Evolutionary conservation across 768 basidiomycete genomes (phyloP).

Genomic region (Boletus sp.): DNA sequence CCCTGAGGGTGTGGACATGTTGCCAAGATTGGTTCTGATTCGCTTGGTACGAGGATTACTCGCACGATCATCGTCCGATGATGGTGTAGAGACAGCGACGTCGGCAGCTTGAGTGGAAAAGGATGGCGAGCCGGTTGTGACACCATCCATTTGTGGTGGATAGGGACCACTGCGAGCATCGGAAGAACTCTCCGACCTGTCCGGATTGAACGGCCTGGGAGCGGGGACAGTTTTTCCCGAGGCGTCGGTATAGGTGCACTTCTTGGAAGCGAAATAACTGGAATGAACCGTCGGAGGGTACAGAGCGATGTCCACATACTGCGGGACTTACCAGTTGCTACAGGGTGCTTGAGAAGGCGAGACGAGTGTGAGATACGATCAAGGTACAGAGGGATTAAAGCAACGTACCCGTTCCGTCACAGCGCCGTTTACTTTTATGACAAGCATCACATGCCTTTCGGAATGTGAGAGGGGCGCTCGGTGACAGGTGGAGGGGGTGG

Average conservation of each 20-base stretch:
- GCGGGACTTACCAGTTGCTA: slow-evolving; percentile 64
- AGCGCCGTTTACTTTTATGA: slow-evolving; percentile 81
- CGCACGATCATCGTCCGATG: slow-evolving; percentile 42
- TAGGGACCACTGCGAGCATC: slow-evolving; percentile 24
- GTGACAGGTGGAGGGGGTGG: neutral
- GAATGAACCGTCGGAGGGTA: slow-evolving; percentile 6
- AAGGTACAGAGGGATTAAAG: slow-evolving; percentile 2
- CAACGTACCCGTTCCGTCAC: slow-evolving; percentile 72
- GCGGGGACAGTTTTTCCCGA: slow-evolving; percentile 80
- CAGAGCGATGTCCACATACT: neutral
- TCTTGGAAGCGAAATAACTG: slow-evolving; percentile 80
- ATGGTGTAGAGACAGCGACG: slow-evolving; percentile 7
- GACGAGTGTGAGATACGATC: slow-evolving; percentile 1
- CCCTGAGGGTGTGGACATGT: slow-evolving; percentile 35
- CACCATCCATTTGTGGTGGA: slow-evolving; percentile 16
- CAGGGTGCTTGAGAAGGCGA: slow-evolving; percentile 56
- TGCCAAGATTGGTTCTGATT: slow-evolving; percentile 41
- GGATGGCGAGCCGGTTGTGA: slow-evolving; percentile 14
- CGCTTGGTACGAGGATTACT: slow-evolving; percentile 50
- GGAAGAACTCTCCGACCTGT: slow-evolving; percentile 29
- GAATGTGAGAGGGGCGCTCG: slow-evolving; percentile 6
- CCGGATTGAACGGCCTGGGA: slow-evolving; percentile 51
- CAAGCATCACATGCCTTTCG: slow-evolving; percentile 75
- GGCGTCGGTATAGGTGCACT: slow-evolving; percentile 78
- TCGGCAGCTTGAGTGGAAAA: slow-evolving; percentile 15